Evolutionary conservation across 1,284 basidiomycete species (phyloP).

Genomic region (Sporisorium exsertum): DNA sequence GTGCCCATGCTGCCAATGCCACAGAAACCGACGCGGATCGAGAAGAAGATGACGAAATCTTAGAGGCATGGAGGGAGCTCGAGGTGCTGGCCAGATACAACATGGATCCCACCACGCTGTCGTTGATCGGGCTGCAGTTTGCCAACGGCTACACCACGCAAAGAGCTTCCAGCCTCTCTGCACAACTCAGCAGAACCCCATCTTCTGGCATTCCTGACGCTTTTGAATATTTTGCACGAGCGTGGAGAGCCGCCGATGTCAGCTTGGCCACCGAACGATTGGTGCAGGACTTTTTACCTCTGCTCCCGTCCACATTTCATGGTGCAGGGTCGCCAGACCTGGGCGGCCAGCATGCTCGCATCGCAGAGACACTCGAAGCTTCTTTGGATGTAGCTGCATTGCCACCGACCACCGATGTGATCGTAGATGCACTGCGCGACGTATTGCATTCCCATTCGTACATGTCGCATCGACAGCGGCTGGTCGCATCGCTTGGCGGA

Average conservation of each 20-base stretch:
- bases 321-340: slow-evolving; percentile 12
- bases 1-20: neutral
- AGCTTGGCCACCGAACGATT: slow-evolving; percentile 53
- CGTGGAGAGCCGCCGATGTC: slow-evolving; percentile 55
- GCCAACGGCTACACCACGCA: slow-evolving; percentile 22
- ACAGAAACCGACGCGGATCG: slow-evolving; percentile 6
- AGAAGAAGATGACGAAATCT: slow-evolving; percentile 41
- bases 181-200: slow-evolving; percentile 5
- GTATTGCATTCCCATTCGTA: slow-evolving; percentile 30
- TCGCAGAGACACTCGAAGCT: slow-evolving; percentile 10
- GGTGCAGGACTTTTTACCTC: slow-evolving; percentile 53
- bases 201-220: slow-evolving; percentile 38
- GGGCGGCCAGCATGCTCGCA: slow-evolving; percentile 6
- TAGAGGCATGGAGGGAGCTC: slow-evolving; percentile 43
- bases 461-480: slow-evolving; percentile 44
- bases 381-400: slow-evolving; percentile 5
- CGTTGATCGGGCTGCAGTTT: slow-evolving; percentile 52
- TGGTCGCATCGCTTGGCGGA: slow-evolving; percentile 57
- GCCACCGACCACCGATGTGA: slow-evolving; percentile 17
- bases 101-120: slow-evolving; percentile 58
- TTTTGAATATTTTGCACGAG: slow-evolving; percentile 56
- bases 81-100: slow-evolving; percentile 48
- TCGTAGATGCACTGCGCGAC: slow-evolving; percentile 15
- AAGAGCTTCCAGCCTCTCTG: slow-evolving; percentile 4
- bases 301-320: slow-evolving; percentile 18